Conservation (phyloP, 192 early-diverging fungal species). For the Coemansia asiatica region DNA sequence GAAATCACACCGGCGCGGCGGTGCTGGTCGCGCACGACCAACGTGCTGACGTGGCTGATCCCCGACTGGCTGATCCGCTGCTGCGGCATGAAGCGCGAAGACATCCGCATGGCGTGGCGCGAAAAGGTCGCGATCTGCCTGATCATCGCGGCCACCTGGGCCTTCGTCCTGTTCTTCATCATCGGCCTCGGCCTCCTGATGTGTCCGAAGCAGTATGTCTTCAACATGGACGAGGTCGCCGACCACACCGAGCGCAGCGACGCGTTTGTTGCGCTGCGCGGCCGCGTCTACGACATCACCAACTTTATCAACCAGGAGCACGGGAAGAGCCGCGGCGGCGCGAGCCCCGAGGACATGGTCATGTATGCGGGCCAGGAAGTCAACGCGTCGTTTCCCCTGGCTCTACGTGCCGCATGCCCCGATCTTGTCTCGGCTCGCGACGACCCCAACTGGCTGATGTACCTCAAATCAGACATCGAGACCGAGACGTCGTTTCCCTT, state of each 20-base stretch:
- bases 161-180: slow-evolving; percentile 83
- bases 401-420: slow-evolving; percentile 60
- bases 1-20: slow-evolving; percentile 36
- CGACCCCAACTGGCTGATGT: slow-evolving; percentile 40
- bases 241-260: slow-evolving; percentile 54
- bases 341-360: slow-evolving; percentile 46
- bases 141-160: slow-evolving; percentile 81
- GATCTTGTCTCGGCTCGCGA: slow-evolving; percentile 34
- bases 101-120: slow-evolving; percentile 95
- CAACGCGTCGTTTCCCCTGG: slow-evolving; percentile 64
- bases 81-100: slow-evolving; percentile 78
- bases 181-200: slow-evolving; percentile 72
- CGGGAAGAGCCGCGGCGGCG: slow-evolving; percentile 51
- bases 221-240: slow-evolving; percentile 63
- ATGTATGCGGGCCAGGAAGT: slow-evolving; percentile 55
- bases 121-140: slow-evolving; percentile 89
- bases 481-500: background rate
- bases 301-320: slow-evolving; percentile 47
- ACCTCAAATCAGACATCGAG: slow-evolving; percentile 30
- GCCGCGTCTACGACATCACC: slow-evolving; percentile 75
- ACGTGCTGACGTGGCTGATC: slow-evolving; percentile 30
- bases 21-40: slow-evolving; percentile 43
- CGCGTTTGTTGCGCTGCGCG: slow-evolving; percentile 67
- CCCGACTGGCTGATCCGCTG: slow-evolving; percentile 43
- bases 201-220: slow-evolving; percentile 74